Evolutionary conservation across 2,329 filamentous ascomycete species (phyloP).

Genomic region (Penicillium digitatum): DNA sequence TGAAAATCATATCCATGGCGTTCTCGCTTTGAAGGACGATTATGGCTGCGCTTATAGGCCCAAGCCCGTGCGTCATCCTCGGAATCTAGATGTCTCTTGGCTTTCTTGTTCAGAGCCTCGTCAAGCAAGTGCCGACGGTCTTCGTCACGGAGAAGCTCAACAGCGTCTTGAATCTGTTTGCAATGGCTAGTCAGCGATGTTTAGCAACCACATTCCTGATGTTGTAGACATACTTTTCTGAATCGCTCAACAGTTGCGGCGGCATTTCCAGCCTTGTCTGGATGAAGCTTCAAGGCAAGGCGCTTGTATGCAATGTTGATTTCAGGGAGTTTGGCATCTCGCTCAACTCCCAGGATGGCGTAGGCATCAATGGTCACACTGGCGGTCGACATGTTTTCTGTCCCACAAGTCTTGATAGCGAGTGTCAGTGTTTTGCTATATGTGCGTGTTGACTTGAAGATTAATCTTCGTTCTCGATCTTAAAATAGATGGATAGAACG

Average conservation of each 20-base stretch:
- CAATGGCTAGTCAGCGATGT: neutral
- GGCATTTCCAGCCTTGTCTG: slow-evolving; percentile 29
- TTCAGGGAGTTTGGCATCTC: slow-evolving; percentile 26
- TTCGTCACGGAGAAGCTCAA: slow-evolving; percentile 34
- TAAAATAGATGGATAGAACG: neutral
- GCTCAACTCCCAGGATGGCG: slow-evolving; percentile 25
- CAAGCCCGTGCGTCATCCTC: neutral
- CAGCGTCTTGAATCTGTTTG: slow-evolving; percentile 32
- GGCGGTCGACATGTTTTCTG: slow-evolving; percentile 5
- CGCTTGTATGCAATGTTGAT: slow-evolving; percentile 35
- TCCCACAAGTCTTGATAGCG: neutral
- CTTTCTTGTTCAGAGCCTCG: neutral
- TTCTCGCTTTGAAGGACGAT: neutral
- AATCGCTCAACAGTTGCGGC: slow-evolving; percentile 17
- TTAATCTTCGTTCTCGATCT: neutral
- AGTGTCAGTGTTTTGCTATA: neutral
- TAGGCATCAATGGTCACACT: slow-evolving; percentile 23
- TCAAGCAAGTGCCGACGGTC: slow-evolving; percentile 19
- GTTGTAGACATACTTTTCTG: slow-evolving; percentile 19
- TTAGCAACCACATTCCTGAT: neutral
- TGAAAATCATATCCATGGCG: neutral
- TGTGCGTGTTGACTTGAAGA: neutral
- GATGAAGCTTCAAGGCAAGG: slow-evolving; percentile 35
- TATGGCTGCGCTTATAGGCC: neutral
- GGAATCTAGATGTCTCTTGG: neutral